Evolutionary conservation across 129 eudicot genomes (phyloP).

Genomic region (Daucus carota): DH1_v3.0 NC_030388.2:19283501-19284000

Average conservation of each 20-base stretch:
- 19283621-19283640: slow-evolving; percentile 31
- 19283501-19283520: neutral
- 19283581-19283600: neutral
- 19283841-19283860: slow-evolving; percentile 4
- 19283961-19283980: neutral
- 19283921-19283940: neutral
- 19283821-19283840: slow-evolving; percentile 30
- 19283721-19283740: slow-evolving; percentile 91
- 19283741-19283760: slow-evolving; percentile 79
- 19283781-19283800: slow-evolving; percentile 74
- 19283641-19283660: slow-evolving; percentile 92
- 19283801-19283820: slow-evolving; percentile 72
- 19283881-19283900: neutral
- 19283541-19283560: neutral
- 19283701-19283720: slow-evolving; percentile 81
- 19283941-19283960: neutral
- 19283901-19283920: neutral
- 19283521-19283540: neutral
- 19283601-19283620: neutral
- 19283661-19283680: slow-evolving; percentile 84
- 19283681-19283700: slow-evolving; percentile 99
- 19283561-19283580: neutral
- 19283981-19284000: slow-evolving; percentile 73
- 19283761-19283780: slow-evolving; percentile 81
- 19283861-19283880: neutral